phyloP scores from a whole-genome alignment of 208 protist genomes.

The Crithidia bombi region DNA sequence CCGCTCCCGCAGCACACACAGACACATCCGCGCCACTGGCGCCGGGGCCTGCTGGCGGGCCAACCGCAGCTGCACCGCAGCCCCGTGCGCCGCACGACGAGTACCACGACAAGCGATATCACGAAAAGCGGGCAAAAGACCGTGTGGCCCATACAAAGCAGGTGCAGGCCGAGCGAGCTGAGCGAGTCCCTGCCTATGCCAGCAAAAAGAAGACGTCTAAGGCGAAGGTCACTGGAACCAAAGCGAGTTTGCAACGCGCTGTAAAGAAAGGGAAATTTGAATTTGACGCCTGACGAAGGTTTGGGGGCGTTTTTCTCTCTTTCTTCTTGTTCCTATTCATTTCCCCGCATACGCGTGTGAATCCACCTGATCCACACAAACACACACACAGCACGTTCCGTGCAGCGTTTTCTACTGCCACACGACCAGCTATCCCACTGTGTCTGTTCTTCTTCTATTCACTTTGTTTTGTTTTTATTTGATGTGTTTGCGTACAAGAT shows the following conservation, averaged over 20 bases:
- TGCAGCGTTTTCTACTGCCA: no score
- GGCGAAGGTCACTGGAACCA: conserved; percentile 21
- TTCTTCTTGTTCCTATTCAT: background rate
- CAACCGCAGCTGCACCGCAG: background rate
- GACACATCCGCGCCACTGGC: background rate
- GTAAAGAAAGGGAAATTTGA: conserved; percentile 21
- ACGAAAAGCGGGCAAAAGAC: conserved; percentile 55
- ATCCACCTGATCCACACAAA: no score
- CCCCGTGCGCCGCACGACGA: conserved; percentile 44
- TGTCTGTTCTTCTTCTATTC: no score
- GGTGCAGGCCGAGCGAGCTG: conserved; percentile 33
- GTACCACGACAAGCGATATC: conserved; percentile 82
- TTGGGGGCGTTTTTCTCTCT: background rate
- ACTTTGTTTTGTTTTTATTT: no score
- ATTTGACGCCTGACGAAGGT: conserved; percentile 17
- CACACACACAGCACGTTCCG: background rate
- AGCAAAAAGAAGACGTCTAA: conserved; percentile 76
- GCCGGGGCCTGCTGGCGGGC: background rate
- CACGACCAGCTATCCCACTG: no score
- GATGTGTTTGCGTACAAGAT: no score
- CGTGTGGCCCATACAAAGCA: conserved; percentile 53
- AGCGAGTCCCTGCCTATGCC: conserved; percentile 50
- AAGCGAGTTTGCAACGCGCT: conserved; percentile 24
- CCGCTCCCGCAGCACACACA: conserved; percentile 1
- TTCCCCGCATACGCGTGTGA: background rate